Percentiles rank a stretch among this genome's conserved stretches.
These are phyloP conservation scores for Globisporangium rhizosaccharum DNA, from an alignment of 352 stramenopile genomes.

Conservation along the genomic window DNA sequence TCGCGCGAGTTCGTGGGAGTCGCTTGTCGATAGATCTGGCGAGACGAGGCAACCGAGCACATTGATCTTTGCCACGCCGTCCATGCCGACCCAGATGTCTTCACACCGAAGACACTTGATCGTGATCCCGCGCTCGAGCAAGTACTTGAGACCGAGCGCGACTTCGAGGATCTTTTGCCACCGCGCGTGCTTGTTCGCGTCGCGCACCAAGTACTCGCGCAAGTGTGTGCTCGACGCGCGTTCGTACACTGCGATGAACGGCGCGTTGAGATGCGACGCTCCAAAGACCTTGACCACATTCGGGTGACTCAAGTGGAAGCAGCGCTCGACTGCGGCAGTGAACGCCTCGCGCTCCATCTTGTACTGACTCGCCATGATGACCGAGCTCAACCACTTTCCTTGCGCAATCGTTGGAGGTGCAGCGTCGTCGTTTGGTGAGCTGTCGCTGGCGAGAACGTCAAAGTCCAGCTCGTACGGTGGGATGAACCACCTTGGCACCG, in stretches of 20 bases:
- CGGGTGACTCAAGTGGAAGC: slow-evolving; percentile 30
- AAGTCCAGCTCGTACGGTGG: slow-evolving; percentile 83
- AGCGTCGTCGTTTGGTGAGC: not conserved
- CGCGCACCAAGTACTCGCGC: not conserved
- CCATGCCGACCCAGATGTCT: slow-evolving; percentile 1
- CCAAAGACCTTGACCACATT: slow-evolving; percentile 18
- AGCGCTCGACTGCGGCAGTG: not conserved
- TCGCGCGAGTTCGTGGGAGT: not conserved
- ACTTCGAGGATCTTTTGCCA: slow-evolving; percentile 9
- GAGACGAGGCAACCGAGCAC: not conserved
- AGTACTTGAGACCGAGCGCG: slow-evolving; percentile 28
- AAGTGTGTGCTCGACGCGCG: not conserved
- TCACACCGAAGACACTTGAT: not conserved
- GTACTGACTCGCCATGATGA: slow-evolving; percentile 11
- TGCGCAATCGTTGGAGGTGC: not conserved
- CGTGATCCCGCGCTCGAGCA: slow-evolving; percentile 2
- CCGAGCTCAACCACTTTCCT: slow-evolving; percentile 31
- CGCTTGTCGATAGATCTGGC: not conserved
- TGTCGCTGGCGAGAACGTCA: slow-evolving; percentile 17
- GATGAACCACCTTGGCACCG: slow-evolving; percentile 45
- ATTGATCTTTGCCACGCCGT: slow-evolving; percentile 6
- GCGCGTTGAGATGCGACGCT: slow-evolving; percentile 10
- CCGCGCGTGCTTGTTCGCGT: not conserved
- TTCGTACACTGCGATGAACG: not conserved
- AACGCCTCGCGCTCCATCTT: not conserved